phyloP scores from a whole-genome alignment of 2,329 filamentous ascomycete species.

The Zymoseptoria brevis region DNA sequence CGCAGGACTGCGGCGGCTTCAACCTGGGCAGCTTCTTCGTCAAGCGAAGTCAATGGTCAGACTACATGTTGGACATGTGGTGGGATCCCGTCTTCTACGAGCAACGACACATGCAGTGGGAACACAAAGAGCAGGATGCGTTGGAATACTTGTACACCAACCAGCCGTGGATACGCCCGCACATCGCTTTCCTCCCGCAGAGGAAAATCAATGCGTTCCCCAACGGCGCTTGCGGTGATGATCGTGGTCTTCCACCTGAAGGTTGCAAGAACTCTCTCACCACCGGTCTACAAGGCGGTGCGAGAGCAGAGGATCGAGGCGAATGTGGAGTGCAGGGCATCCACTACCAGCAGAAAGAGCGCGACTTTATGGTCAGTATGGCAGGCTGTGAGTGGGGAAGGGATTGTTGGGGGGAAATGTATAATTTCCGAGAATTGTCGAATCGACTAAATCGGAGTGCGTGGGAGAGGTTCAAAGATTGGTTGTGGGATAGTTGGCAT shows the following conservation, averaged over 20 bases:
- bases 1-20: slow-evolving; percentile 93
- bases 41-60: slow-evolving; percentile 76
- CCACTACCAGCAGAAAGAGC: slow-evolving; percentile 77
- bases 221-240: slow-evolving; percentile 74
- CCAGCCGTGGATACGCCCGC: slow-evolving; percentile 86
- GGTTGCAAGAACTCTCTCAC: slow-evolving; percentile 10
- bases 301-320: slow-evolving; percentile 10
- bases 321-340: slow-evolving; percentile 41
- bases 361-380: slow-evolving; percentile 97
- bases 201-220: slow-evolving; percentile 94
- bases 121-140: slow-evolving; percentile 96
- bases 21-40: slow-evolving; percentile 95
- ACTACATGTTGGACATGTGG: slow-evolving; percentile 88
- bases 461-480: slow-evolving; percentile 61
- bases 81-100: slow-evolving; percentile 98
- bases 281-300: not conserved
- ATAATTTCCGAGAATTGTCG: slow-evolving; percentile 84
- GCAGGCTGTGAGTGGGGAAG: slow-evolving; percentile 94
- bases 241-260: slow-evolving; percentile 56
- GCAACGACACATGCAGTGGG: slow-evolving; percentile 98
- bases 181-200: slow-evolving; percentile 82
- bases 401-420: slow-evolving; percentile 98
- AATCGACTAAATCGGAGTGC: slow-evolving; percentile 76
- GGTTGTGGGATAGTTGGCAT: slow-evolving; percentile 32
- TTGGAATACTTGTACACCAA: slow-evolving; percentile 84